phyloP scores from a whole-genome alignment of 2,329 filamentous ascomycete genomes.

The Ceratocystis smalleyi region DNA sequence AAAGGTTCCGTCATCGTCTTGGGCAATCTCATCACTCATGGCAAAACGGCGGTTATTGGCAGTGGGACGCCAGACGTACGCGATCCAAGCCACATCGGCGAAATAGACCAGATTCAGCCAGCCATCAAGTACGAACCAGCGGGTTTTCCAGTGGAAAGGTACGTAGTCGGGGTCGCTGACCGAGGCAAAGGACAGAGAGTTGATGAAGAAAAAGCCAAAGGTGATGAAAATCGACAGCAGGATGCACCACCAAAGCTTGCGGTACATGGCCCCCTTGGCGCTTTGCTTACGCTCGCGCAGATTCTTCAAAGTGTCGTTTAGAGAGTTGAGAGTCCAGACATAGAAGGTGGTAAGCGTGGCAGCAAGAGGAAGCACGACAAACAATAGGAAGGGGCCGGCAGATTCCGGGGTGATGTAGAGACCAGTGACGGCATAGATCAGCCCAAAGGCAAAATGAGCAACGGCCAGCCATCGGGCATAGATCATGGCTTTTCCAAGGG shows the following conservation, averaged over 20 bases:
- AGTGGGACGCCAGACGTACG: conserved; percentile 91
- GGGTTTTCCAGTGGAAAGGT: conserved; percentile 88
- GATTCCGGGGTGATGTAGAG: conserved; percentile 78
- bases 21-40: conserved; percentile 97
- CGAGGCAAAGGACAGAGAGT: conserved; percentile 87
- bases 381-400: conserved; percentile 71
- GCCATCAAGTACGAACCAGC: conserved; percentile 94
- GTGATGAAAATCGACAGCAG: conserved; percentile 84
- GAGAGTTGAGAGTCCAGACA: conserved; percentile 92
- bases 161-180: conserved; percentile 75
- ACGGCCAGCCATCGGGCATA: conserved; percentile 82
- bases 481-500: conserved; percentile 83
- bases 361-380: conserved; percentile 84
- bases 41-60: conserved; percentile 94
- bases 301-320: conserved; percentile 91
- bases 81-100: conserved; percentile 79
- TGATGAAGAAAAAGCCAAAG: conserved; percentile 97
- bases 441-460: conserved; percentile 84
- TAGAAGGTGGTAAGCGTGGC: conserved; percentile 92
- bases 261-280: conserved; percentile 90
- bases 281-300: conserved; percentile 87
- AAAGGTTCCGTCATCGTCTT: conserved; percentile 90
- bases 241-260: conserved; percentile 97
- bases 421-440: conserved; percentile 83
- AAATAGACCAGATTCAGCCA: conserved; percentile 97